Base-by-base conservation (phyloP, 306 rosid genomes). In the Pyrus communis region DNA sequence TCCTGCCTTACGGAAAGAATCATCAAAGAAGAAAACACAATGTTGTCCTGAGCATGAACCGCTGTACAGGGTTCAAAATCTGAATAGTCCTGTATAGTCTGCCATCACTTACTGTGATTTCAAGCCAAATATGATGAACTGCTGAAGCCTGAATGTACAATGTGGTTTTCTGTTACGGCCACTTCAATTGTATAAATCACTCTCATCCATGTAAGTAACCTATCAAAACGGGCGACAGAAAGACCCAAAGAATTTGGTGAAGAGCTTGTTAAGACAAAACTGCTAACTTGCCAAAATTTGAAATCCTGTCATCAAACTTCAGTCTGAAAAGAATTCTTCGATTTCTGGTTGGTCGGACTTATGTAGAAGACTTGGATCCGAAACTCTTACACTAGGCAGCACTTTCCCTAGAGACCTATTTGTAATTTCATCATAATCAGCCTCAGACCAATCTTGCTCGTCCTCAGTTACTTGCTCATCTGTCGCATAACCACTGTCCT, bases 311-410 rank as follows among this genome's bases (percentile, higher is more conserved):
- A 52, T 23, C 55, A 14, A 17, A 12, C 3, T 64, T 84, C 82
- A 93, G 84, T 89, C 93, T 33, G 96, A 90, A 83, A 88, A 91
- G 18, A 93, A 82, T 83, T 78, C 95, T 78, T 89, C 92, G 12
- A 89, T 64, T 81, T 86, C 96, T 30, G 88, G 83, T 73, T 81
- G 86, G 51, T 86, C 87, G 3, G 83, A 55, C 77, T 79, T 83
- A 45, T 42, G 27, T 68, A 57, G 33, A 82, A 79, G 69, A 72
- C 67, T 45, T 75, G 80, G 60, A 69, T 83, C 74, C 40, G 83
- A 70, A 66, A 79, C 81, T 46, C 67, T 69, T 77, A 9, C 69
- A 22, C 70, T 75, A 25, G 72, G 62, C 61, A 64, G 55, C 65
- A 55, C 82, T 67, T 75, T 82, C 33, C 74, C 81, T 30, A 42